Evolutionary conservation across 2,329 filamentous ascomycete species (phyloP).

Genomic region (Diaporthe helianthi): DNA sequence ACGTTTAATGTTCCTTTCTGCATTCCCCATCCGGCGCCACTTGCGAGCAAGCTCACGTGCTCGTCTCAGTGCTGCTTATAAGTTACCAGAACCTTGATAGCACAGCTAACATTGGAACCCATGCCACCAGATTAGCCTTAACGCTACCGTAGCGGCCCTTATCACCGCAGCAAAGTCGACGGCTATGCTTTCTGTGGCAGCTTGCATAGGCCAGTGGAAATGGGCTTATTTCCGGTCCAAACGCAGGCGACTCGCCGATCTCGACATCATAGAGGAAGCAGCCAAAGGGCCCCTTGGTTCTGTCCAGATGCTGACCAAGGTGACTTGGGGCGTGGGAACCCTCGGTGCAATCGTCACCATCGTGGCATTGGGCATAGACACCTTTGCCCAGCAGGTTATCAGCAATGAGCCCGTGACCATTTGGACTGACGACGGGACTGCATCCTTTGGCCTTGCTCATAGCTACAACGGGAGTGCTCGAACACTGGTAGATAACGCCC

Average conservation of each 20-base stretch:
- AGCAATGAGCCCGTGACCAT: background rate
- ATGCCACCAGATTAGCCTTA: background rate
- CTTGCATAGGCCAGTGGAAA: constrained; percentile 14
- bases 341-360: background rate
- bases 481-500: background rate
- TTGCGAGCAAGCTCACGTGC: background rate
- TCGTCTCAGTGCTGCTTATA: too few species aligned
- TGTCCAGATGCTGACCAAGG: background rate
- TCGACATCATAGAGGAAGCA: constrained; percentile 9
- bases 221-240: constrained; percentile 8
- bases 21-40: background rate
- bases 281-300: constrained; percentile 4
- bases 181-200: constrained; percentile 4
- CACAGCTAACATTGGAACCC: background rate
- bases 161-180: constrained; percentile 14
- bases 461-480: constrained; percentile 10
- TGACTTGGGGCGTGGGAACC: background rate
- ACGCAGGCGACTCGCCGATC: background rate
- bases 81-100: too few species aligned
- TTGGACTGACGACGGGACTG: constrained; percentile 1
- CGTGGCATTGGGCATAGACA: constrained; percentile 7
- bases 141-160: background rate
- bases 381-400: constrained; percentile 11
- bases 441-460: constrained; percentile 6
- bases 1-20: too few species aligned